phyloP scores from a whole-genome alignment of 208 protist genomes.

The Wallacemonas sp. region DNA sequence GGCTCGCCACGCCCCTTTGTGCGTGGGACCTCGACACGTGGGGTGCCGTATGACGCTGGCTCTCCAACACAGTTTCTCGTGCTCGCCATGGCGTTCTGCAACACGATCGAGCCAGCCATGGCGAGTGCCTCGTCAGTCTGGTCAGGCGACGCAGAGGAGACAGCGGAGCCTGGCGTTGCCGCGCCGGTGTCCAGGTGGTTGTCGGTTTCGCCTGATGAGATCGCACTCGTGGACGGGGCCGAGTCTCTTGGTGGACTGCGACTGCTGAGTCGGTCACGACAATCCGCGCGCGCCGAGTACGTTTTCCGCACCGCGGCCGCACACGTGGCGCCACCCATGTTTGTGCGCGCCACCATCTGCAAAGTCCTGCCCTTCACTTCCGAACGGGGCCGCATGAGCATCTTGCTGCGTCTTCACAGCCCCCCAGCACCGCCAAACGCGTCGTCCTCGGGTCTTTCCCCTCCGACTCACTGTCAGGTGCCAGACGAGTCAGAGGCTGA shows the following conservation, averaged over 20 bases:
- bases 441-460: too few species aligned
- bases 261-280: slow-evolving; percentile 19
- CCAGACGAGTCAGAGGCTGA: background rate
- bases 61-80: slow-evolving; percentile 35
- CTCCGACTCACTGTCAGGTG: too few species aligned
- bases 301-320: slow-evolving; percentile 32
- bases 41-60: background rate
- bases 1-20: slow-evolving; percentile 7
- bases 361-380: slow-evolving; percentile 76
- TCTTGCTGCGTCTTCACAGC: slow-evolving; percentile 46
- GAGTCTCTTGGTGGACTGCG: slow-evolving; percentile 53
- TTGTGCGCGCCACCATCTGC: slow-evolving; percentile 37
- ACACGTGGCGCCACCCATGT: slow-evolving; percentile 18
- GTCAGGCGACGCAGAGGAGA: too few species aligned
- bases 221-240: slow-evolving; percentile 86
- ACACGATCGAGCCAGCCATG: slow-evolving; percentile 50
- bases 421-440: too few species aligned
- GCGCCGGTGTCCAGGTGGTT: slow-evolving; percentile 78
- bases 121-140: background rate
- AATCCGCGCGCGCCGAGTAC: background rate
- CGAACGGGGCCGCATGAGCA: slow-evolving; percentile 82
- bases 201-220: slow-evolving; percentile 92
- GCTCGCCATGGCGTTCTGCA: slow-evolving; percentile 66
- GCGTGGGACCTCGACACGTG: background rate
- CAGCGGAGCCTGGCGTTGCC: too few species aligned